Percentiles rank a stretch among this genome's conserved stretches.
Evolutionary conservation across 1,284 basidiomycete genomes (phyloP).

Genomic region (Microbotryum silenes-acaulis): DNA sequence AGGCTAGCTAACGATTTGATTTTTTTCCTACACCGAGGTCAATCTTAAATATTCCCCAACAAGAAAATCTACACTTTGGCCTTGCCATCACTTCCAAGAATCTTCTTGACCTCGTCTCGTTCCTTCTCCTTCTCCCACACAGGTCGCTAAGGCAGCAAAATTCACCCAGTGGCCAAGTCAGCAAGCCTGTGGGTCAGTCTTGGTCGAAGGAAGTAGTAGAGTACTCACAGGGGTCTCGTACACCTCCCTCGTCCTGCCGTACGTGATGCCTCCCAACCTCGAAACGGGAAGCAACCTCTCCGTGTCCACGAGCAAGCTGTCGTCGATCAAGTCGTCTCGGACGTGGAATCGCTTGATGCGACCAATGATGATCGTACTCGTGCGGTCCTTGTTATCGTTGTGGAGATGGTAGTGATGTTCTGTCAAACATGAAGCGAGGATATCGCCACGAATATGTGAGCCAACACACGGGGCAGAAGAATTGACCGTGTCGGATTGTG

Average conservation of each 20-base stretch:
- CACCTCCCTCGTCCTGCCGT: constrained; percentile 40
- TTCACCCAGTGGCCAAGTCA: neutral
- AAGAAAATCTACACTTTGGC: neutral
- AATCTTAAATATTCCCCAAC: too few species aligned
- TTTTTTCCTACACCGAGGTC: too few species aligned
- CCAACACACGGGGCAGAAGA: neutral
- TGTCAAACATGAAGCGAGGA: neutral
- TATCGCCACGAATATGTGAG: neutral
- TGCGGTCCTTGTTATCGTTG: constrained; percentile 41
- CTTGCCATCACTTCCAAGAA: constrained; percentile 6
- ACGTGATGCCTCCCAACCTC: constrained; percentile 57
- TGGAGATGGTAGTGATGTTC: constrained; percentile 48
- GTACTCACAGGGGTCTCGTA: constrained; percentile 18
- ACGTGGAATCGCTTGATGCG: constrained; percentile 58
- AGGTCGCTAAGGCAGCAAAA: constrained; percentile 38
- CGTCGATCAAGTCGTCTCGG: constrained; percentile 49
- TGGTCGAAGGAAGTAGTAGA: neutral
- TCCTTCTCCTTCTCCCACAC: constrained; percentile 53
- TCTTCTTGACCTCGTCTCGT: constrained; percentile 28
- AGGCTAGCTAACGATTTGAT: too few species aligned
- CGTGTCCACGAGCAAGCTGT: constrained; percentile 51
- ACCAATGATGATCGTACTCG: constrained; percentile 57
- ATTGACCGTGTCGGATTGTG: neutral
- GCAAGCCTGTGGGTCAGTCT: neutral
- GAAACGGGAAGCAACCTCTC: constrained; percentile 55